Evolutionary conservation across 108 stramenopile species (phyloP).

Genomic region (Epithemia pelagica): DNA sequence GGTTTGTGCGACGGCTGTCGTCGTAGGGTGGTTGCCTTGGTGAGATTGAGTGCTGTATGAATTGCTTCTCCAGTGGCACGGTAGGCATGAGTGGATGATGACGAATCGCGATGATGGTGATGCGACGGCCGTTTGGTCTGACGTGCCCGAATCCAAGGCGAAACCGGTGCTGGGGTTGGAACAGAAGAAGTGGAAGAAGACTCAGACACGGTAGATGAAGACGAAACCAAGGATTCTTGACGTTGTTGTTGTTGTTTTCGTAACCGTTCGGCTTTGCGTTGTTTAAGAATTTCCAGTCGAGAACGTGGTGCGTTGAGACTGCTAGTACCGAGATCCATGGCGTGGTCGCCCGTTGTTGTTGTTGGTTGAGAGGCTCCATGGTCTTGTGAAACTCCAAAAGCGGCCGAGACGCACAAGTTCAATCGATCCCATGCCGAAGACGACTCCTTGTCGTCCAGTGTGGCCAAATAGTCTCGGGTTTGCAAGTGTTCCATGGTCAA

Average conservation of each 20-base stretch:
- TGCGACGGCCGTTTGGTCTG: background rate
- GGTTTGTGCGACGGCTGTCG: background rate
- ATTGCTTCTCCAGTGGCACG: constrained; percentile 49
- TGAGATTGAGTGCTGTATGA: constrained; percentile 40
- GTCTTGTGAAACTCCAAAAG: constrained; percentile 23
- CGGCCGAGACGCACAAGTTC: constrained; percentile 22
- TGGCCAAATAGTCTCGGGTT: constrained; percentile 15
- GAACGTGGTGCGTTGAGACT: constrained; percentile 1
- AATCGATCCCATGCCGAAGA: constrained; percentile 12
- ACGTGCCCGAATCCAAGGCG: constrained; percentile 28
- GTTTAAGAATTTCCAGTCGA: constrained; percentile 31
- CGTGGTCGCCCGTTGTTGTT: background rate
- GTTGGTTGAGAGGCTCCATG: background rate
- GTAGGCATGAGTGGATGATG: constrained; percentile 4
- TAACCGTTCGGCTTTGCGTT: constrained; percentile 31
- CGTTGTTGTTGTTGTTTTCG: constrained; percentile 16
- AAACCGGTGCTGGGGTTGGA: too few relatives aligned
- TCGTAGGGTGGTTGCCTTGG: too few relatives aligned
- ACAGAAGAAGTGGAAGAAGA: background rate
- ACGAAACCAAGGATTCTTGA: background rate
- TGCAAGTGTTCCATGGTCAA: constrained; percentile 11
- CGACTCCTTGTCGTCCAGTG: constrained; percentile 11
- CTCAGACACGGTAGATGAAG: background rate
- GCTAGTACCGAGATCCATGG: background rate
- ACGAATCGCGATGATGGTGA: background rate